Evolutionary conservation across 1,139 yeast genomes (phyloP), one percentile per base, ranked within the genome.

Genomic region (Nakaseomyces bracarensis): DNA sequence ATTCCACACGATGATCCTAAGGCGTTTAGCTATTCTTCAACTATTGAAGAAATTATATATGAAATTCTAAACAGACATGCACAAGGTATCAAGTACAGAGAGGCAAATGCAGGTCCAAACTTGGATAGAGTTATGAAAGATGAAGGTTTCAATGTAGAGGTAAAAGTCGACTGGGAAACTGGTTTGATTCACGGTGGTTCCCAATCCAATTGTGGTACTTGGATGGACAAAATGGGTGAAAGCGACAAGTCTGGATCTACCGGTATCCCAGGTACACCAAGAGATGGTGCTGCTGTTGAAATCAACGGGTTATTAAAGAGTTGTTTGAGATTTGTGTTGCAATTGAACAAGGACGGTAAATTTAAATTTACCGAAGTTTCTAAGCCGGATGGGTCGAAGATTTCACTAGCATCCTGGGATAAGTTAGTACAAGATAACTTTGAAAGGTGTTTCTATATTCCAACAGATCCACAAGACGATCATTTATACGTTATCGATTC

Each of bases 171-270:
- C 60, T 91, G 97, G 97, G 57, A 68, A 0, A 87, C 83, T 20
- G 98, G 98, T 0, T 67, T 91, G 37, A 69, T 89, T 4, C 83
- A 79, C 62, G 98, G 98, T 38, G 98, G 98, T 1, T 84, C 85
- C 42, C 95, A 83, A 60, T 75, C 67, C 61, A 91, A 91, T 58
- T 91, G 98, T 67, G 98, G 98, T 18, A 91, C 98, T 0, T 91
- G 98, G 98, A 91, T 89, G 96, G 98, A 91, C 65, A 91, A 91
- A 67, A 91, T 91, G 97, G 98, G 98, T 16, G 98, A 91, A 66
- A 84, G 95, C 57, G 77, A 65, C 40, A 69, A 65, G 46, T 96
- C 98, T 0, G 82, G 84, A 1, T 81, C 79, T 46, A 82, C 80
- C 55, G 98, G 98, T 13, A 70, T 75, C 31, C 98, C 98, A 1